A percentile compares a stretch with the other conserved stretches of the same genome.
These are phyloP conservation scores for Ramularia collo-cygni DNA, from an alignment of 2,329 filamentous ascomycete genomes.

Conservation along the genomic window DNA sequence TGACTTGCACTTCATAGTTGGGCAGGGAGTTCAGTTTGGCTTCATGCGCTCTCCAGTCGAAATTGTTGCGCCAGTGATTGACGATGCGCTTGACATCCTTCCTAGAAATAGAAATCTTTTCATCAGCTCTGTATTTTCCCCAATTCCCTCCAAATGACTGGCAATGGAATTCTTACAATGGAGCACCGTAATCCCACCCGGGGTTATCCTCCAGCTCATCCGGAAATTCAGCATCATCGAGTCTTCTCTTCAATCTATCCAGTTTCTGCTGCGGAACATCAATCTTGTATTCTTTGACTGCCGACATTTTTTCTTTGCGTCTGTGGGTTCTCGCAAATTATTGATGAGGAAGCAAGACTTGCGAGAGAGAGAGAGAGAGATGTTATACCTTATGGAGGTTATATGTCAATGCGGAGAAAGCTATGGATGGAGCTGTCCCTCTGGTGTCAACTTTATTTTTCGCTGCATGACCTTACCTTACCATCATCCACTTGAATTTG, in stretches of 20 bases:
- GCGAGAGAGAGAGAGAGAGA: no score
- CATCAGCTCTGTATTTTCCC: not conserved
- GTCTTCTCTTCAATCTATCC: slow-evolving; percentile 8
- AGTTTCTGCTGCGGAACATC: slow-evolving; percentile 13
- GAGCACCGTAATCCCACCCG: slow-evolving; percentile 53
- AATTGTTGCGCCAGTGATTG: slow-evolving; percentile 49
- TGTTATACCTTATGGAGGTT: no score
- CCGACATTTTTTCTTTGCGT: slow-evolving; percentile 8
- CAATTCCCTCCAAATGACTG: no score
- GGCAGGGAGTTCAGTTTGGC: slow-evolving; percentile 53
- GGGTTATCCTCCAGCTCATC: slow-evolving; percentile 31
- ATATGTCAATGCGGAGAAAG: no score
- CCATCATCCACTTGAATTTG: no score
- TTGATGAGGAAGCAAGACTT: no score
- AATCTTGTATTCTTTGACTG: slow-evolving; percentile 10
- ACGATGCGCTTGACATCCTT: slow-evolving; percentile 54
- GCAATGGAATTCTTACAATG: slow-evolving; percentile 37
- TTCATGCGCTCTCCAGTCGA: slow-evolving; percentile 58
- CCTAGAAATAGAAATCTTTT: not conserved
- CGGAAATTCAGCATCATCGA: slow-evolving; percentile 12
- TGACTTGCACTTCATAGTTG: slow-evolving; percentile 50
- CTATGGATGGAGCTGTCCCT: no score
- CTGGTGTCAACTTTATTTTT: no score
- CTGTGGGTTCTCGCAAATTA: no score
- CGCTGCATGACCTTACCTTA: no score